These are phyloP conservation scores for Phaeomoniella chlamydospora DNA, from an alignment of 2,329 filamentous ascomycete genomes.

Conservation along the genomic window DNA sequence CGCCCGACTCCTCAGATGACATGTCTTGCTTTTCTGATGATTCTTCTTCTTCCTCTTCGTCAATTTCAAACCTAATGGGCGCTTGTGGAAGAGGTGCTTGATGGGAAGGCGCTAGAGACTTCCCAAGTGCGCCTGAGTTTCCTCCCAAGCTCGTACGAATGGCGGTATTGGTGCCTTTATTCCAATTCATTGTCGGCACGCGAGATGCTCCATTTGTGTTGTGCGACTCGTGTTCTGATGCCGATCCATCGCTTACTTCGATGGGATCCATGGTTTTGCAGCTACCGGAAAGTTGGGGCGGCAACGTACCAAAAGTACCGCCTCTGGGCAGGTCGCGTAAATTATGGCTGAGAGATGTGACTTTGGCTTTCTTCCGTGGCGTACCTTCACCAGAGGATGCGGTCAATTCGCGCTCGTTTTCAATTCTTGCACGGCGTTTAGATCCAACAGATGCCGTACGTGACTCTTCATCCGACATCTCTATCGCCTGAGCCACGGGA, in stretches of 20 bases:
- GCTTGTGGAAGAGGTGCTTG: slow-evolving; percentile 9
- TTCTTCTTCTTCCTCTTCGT: not conserved
- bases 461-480: slow-evolving; percentile 24
- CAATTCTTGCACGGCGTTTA: slow-evolving; percentile 14
- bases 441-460: slow-evolving; percentile 28
- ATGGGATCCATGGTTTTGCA: not conserved
- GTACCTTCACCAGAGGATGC: slow-evolving; percentile 11
- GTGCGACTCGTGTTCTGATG: not conserved
- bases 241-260: not conserved
- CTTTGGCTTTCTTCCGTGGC: slow-evolving; percentile 2
- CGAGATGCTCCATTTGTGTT: not conserved
- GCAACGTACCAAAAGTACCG: slow-evolving; percentile 21
- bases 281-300: slow-evolving; percentile 19
- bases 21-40: not conserved
- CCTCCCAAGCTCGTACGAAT: slow-evolving; percentile 27
- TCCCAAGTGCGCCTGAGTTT: slow-evolving; percentile 7
- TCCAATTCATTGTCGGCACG: slow-evolving; percentile 26
- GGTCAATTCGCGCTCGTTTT: slow-evolving; percentile 10
- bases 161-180: slow-evolving; percentile 23
- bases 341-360: slow-evolving; percentile 1
- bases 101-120: not conserved
- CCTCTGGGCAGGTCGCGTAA: slow-evolving; percentile 10
- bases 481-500: slow-evolving; percentile 15
- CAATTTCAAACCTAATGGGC: slow-evolving; percentile 12
- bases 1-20: not conserved